Conservation (phyloP, 2,329 filamentous ascomycete genomes). For the Neopestalotiopsis rosae region DNA sequence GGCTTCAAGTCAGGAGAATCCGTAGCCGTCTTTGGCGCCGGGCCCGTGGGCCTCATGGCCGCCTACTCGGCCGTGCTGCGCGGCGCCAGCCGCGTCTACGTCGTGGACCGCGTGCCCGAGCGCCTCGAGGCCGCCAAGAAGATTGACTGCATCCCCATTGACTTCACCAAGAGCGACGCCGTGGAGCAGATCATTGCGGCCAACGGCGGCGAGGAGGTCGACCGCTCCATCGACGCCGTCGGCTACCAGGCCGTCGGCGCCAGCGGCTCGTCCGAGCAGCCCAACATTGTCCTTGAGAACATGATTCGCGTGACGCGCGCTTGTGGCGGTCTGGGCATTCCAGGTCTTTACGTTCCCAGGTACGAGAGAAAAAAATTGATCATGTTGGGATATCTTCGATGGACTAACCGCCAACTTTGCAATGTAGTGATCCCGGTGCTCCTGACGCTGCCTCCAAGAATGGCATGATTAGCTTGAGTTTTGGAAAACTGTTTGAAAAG, state of each 20-base stretch:
- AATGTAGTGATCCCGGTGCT: constrained; percentile 62
- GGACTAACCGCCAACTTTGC: not conserved
- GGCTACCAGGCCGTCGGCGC: constrained; percentile 26
- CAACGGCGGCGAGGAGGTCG: constrained; percentile 25
- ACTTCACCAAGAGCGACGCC: constrained; percentile 33
- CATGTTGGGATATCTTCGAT: not conserved
- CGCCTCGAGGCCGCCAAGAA: constrained; percentile 32
- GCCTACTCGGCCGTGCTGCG: constrained; percentile 39
- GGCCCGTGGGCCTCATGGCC: constrained; percentile 38
- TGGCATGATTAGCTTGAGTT: constrained; percentile 67
- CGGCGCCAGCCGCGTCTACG: constrained; percentile 37
- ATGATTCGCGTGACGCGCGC: constrained; percentile 67
- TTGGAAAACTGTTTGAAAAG: constrained; percentile 74
- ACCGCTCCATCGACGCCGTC: constrained; percentile 30
- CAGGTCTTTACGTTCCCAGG: constrained; percentile 54
- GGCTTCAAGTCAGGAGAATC: constrained; percentile 48
- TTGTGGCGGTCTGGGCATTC: constrained; percentile 66
- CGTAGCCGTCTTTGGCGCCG: constrained; percentile 41
- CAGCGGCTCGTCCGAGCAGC: constrained; percentile 6
- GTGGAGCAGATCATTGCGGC: constrained; percentile 36
- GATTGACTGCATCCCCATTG: constrained; percentile 40
- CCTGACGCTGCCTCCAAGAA: constrained; percentile 65
- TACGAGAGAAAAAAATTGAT: not conserved
- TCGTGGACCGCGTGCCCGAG: constrained; percentile 34
- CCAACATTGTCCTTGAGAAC: constrained; percentile 66